Evolutionary conservation across 257 asterid species (phyloP), one percentile per base, ranked within the genome.

Genomic region (Ehretia macrophylla): DNA sequence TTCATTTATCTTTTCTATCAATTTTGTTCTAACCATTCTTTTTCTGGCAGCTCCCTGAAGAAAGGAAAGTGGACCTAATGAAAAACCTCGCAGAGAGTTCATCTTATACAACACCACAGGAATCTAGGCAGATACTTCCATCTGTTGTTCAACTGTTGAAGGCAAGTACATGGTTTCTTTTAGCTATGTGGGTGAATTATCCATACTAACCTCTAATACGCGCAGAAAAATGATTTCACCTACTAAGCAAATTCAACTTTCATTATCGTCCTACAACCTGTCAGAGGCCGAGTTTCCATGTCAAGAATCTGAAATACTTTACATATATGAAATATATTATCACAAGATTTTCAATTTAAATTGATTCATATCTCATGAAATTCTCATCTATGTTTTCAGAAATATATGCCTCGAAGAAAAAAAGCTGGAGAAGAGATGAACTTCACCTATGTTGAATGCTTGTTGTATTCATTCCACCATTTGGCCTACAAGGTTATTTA

Each of bases 51-150:
- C 93, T 90, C 75, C 95, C 97, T 37, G 96, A 81, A 69, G 96
- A 74, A 60, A 88, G 94, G 35, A 90, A 85, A 77, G 94, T 77
- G 58, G 97, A 90, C 81, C 88, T 90, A 77, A 88, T 90, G 68
- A 90, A 90, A 82, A 83, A 85, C 76, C 95, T 90, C 63, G 94
- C 96, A 48, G 97, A 90, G 81, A 76, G 95, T 64, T 85, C 97
- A 20, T 94, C 97, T 66, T 83, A 81, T 73, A 87, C 93, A 56
- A 59, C 80, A 58, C 89, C 97, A 14, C 97, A 87, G 50, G 95
- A 87, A 72, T 78, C 95, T 12, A 87, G 97, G 71, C 95, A 75
- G 69, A 68, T 87, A 67, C 94, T 90, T 62, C 96, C 96, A 54
- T 76, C 87, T 64, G 85, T 87, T 51, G 94, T 83, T 73, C 84